Evolutionary conservation across 78 protist species (phyloP), one percentile per base, ranked within the genome.

Genomic region (Planoprotostelium fungivorum): DNA sequence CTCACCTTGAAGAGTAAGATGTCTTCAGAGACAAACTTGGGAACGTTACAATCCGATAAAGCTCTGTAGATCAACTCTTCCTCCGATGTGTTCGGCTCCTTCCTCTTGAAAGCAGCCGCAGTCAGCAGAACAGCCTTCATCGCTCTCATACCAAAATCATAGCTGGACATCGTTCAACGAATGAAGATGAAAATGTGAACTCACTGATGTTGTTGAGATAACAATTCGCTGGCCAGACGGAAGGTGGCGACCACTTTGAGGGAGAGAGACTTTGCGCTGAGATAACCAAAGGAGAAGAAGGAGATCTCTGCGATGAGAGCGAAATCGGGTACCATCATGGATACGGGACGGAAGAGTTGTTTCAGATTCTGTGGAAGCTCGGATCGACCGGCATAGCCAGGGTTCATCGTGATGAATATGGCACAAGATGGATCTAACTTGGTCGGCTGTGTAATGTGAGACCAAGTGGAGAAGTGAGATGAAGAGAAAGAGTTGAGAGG

Each of bases 381-480:
- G 63, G 96, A 88, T 85, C 99, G 99, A 31, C 99, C 99, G 0
- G 99, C 99, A 86, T 99, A 99, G 83, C 99, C 99, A 28, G 99
- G 99, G 95, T 99, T 99, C 99, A 99, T 98, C 29, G 99, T 99
- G 35, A 99, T 97, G 89, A 99, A 99, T 88, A 98, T 95, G 86
- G 99, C 99, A 92, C 95, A 92, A 85, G 87, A 86, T 31, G 90
- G 91, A 36, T 93, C 91, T 35, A 97, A 86, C 25, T 35, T 9
- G 9, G 95, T 51, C 31, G 73, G 73, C 73, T 51, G 73, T n/a
- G 73, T 51, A 51, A 25, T 16, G 16, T 51, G 31, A 51, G 73
- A 25, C 73, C 73, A 5, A 51, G 5, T 16, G 5, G 16, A 5
- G 16, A 51, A 5, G 73, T 16, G 5, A 5, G 31, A 16, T 51